Evolutionary conservation across 441 rosid genomes (phyloP).

Genomic region (Theobroma grandiflorum): DNA sequence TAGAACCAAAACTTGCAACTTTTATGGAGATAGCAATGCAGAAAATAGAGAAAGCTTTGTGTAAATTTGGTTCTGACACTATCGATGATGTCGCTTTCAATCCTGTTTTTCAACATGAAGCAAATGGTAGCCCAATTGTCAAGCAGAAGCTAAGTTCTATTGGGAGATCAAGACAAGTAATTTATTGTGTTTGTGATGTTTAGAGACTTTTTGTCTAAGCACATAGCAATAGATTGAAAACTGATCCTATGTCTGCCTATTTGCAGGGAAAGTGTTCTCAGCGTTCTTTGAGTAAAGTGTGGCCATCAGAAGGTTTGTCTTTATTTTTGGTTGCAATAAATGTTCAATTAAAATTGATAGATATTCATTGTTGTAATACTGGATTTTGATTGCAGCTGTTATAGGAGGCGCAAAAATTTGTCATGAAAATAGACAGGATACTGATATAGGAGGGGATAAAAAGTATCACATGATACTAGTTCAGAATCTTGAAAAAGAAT

Average conservation of each 20-base stretch:
- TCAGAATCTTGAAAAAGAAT: constrained; percentile 53
- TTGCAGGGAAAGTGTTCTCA: constrained; percentile 29
- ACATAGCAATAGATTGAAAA: neutral
- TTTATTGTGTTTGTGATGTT: constrained; percentile 6
- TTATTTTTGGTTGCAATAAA: neutral
- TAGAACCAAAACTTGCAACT: constrained; percentile 32
- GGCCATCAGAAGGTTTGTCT: constrained; percentile 40
- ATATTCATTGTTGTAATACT: neutral
- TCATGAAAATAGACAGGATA: constrained; percentile 35
- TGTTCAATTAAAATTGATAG: neutral
- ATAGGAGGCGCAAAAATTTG: neutral
- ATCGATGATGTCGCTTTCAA: neutral
- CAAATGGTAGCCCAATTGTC: neutral
- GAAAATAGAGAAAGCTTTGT: constrained; percentile 22
- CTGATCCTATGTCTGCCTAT: constrained; percentile 19
- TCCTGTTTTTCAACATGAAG: neutral
- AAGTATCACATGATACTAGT: constrained; percentile 32
- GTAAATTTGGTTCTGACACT: neutral
- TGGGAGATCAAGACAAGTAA: constrained; percentile 24
- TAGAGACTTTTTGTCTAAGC: neutral
- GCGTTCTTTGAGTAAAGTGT: constrained; percentile 14
- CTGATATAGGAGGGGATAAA: constrained; percentile 48
- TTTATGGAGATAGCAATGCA: constrained; percentile 37
- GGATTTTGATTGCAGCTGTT: constrained; percentile 10
- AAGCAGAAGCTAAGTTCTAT: neutral